A percentile compares a stretch with the other conserved stretches of the same genome.
Evolutionary conservation across 2,329 filamentous ascomycete species (phyloP).

Genomic region (Sclerotinia minor): DNA sequence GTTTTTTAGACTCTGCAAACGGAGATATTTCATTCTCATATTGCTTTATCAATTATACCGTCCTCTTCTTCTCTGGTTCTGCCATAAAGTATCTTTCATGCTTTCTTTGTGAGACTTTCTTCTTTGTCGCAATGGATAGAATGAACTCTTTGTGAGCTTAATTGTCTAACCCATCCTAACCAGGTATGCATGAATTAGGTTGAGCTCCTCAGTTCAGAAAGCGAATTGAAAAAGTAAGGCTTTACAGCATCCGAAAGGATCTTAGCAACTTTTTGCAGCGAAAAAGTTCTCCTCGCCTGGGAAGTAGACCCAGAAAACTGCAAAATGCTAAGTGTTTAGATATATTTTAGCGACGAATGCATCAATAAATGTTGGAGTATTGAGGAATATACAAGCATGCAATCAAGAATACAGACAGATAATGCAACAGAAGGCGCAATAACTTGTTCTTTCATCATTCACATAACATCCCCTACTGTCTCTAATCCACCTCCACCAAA

Average conservation of each 20-base stretch:
- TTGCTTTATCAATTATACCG: background rate
- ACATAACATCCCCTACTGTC: background rate
- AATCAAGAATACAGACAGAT: background rate
- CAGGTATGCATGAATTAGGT: background rate
- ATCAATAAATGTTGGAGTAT: background rate
- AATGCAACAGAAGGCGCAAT: background rate
- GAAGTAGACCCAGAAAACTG: background rate
- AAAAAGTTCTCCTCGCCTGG: background rate
- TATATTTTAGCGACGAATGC: background rate
- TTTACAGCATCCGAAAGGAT: background rate
- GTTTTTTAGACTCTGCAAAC: constrained; percentile 6
- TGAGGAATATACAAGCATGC: background rate
- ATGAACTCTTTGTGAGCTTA: background rate
- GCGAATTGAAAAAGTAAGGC: background rate
- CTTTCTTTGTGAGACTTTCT: background rate
- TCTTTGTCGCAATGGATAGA: constrained; percentile 6
- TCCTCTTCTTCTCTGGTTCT: background rate
- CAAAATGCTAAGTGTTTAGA: background rate
- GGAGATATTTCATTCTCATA: background rate
- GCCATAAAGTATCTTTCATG: background rate
- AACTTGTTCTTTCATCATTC: background rate
- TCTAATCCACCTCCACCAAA: background rate
- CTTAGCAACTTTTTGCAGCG: background rate
- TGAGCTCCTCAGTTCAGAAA: background rate
- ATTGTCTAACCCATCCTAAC: background rate